These are phyloP conservation scores for Capsicum rhomboideum DNA, from an alignment of 257 asterid species.

Conservation along the genomic window DNA sequence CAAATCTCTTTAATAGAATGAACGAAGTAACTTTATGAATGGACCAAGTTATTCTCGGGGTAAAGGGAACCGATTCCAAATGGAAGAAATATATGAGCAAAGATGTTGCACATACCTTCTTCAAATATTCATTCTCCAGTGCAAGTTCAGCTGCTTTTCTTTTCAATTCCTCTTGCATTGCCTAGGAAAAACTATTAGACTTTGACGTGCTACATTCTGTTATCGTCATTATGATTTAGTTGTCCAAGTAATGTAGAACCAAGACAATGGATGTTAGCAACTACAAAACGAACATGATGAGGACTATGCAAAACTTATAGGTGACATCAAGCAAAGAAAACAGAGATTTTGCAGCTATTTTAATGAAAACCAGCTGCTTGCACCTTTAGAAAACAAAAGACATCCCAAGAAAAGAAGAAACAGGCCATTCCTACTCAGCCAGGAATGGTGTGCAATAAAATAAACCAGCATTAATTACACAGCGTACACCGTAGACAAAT, in stretches of 20 bases:
- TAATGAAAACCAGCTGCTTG: neutral
- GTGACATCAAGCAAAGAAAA: neutral
- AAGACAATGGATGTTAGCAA: neutral
- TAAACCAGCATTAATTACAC: neutral
- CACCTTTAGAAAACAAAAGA: neutral
- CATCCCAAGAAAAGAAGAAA: neutral
- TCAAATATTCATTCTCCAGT: conserved; percentile 49
- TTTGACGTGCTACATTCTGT: neutral
- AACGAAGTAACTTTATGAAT: neutral
- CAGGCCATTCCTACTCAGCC: neutral
- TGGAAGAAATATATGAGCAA: neutral
- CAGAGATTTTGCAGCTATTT: neutral
- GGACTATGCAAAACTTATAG: neutral
- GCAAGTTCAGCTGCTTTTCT: conserved; percentile 31
- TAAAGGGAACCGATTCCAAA: neutral
- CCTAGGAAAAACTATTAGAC: conserved; percentile 24
- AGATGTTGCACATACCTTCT: conserved; percentile 27
- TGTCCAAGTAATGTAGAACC: no score
- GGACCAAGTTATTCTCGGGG: neutral
- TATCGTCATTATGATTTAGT: neutral
- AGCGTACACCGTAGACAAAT: neutral
- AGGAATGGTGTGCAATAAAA: neutral
- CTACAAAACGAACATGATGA: neutral
- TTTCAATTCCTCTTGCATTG: conserved; percentile 35
- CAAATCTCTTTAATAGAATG: neutral